These are phyloP conservation scores for Lavandula angustifolia DNA, from an alignment of 257 asterid species.

Conservation along the genomic window DNA sequence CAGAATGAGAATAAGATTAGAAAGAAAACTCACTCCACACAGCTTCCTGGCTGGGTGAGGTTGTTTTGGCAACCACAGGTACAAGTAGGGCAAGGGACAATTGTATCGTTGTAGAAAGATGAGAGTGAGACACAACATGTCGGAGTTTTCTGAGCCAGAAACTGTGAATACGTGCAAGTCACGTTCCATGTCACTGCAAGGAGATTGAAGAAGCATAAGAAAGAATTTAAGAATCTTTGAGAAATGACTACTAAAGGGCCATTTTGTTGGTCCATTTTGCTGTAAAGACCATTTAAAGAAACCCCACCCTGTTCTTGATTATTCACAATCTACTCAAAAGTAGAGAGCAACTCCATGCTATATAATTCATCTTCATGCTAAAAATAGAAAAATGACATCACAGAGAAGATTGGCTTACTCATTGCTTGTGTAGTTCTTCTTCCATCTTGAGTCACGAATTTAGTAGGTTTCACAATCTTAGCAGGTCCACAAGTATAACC, in stretches of 20 bases:
- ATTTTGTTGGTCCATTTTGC: not conserved
- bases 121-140: conserved; percentile 58
- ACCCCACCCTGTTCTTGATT: conserved; percentile 6
- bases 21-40: conserved; percentile 46
- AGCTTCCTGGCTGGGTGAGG: conserved; percentile 51
- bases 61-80: conserved; percentile 55
- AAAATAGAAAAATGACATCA: not conserved
- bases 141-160: conserved; percentile 52
- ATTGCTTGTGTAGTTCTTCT: conserved; percentile 83
- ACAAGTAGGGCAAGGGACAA: conserved; percentile 61
- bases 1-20: conserved; percentile 5
- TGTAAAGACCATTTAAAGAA: not conserved
- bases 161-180: conserved; percentile 59
- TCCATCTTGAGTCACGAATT: conserved; percentile 58
- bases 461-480: conserved; percentile 65
- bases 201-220: conserved; percentile 26
- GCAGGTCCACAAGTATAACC: conserved; percentile 91
- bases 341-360: conserved; percentile 11
- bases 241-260: not conserved
- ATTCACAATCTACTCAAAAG: not conserved
- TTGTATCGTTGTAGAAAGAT: conserved; percentile 49
- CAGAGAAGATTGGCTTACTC: conserved; percentile 53
- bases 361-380: not conserved
- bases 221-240: conserved; percentile 15
- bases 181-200: conserved; percentile 66